Percentiles rank a stretch among this genome's conserved stretches.
Conservation (phyloP, 2,329 filamentous ascomycete species). For the Parascedosporium putredinis region DNA sequence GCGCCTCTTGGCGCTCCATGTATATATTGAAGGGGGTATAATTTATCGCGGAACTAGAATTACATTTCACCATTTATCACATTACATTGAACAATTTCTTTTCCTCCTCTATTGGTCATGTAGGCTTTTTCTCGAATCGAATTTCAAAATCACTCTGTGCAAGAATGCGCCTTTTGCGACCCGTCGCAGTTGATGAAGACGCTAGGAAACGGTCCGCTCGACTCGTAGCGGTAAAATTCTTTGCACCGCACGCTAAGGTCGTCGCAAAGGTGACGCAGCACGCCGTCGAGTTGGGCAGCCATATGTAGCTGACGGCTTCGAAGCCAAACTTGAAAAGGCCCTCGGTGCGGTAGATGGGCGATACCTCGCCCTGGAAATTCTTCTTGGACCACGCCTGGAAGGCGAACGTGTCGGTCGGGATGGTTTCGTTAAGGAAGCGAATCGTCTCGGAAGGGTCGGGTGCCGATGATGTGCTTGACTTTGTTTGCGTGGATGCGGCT, state of each 20-base stretch:
- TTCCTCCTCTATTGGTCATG: too few species aligned
- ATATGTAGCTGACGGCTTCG: constrained; percentile 15
- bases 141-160: neutral
- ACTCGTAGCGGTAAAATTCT: constrained; percentile 9
- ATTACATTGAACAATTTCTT: too few species aligned
- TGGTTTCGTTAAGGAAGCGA: constrained; percentile 15
- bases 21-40: too few species aligned
- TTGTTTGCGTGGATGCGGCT: neutral
- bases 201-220: neutral
- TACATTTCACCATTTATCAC: too few species aligned
- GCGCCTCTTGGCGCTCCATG: too few species aligned
- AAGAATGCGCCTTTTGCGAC: neutral
- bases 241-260: neutral
- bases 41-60: too few species aligned
- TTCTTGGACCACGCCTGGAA: constrained; percentile 21
- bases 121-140: too few species aligned
- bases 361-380: constrained; percentile 16
- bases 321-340: constrained; percentile 15
- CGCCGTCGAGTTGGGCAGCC: constrained; percentile 11
- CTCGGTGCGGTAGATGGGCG: constrained; percentile 15
- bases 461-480: neutral
- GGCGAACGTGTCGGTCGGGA: constrained; percentile 12
- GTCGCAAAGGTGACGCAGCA: constrained; percentile 16
- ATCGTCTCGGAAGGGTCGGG: neutral
- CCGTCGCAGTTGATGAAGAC: neutral